Base-by-base conservation (phyloP, 2,329 filamentous ascomycete species). In the Cladosporium cucumerinum region DNA sequence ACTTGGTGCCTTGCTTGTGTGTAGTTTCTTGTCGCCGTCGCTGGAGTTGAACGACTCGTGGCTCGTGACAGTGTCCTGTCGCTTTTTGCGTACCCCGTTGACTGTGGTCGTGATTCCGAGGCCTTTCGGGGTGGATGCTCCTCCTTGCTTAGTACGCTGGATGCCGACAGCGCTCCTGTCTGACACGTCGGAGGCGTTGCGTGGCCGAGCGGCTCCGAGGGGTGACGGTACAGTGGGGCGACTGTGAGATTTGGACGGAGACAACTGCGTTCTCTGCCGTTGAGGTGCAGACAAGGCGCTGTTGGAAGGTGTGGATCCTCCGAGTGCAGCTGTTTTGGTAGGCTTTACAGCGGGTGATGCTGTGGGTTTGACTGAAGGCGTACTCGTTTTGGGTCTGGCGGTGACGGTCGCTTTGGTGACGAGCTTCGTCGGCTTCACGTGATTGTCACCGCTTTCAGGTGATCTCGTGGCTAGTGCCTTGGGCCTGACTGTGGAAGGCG, bases 201-300 rank as follows among this genome's bases (percentile, higher is more conserved):
- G 82, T 6, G 86, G 85, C 25, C 85, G 85, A 2, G 86, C 87
- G 7, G 84, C 85, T 11, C 84, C 85, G 12, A 88, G 81, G 14
- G 85, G 86, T 18, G 86, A 88, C 2, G 85, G 85, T 61, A 87
- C 87, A 71, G 82, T 84, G 1, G 86, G 85, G 49, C 86, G 77
- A 78, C 58, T 70, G 76, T 46, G 25, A 14, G 59, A 72, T 73
- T 72, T 64, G 14, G 61, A 58, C 36, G 61, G 61, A 23, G 61
- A 64, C 21, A 64, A 18, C 70, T 74, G 67, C 72, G 79, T 71
- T 66, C 78, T 78, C 43, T 71, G 69, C 67, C 72, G 67, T 23
- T 72, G 68, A 36, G 66, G 30, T 63, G 66, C 63, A 39, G 63
- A 36, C 25, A 54, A 25, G 28, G 48, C 16, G 25, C 18, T 57